These are phyloP conservation scores for Fonsecaea multimorphosa DNA, from an alignment of 2,329 filamentous ascomycete genomes.

Conservation along the genomic window DNA sequence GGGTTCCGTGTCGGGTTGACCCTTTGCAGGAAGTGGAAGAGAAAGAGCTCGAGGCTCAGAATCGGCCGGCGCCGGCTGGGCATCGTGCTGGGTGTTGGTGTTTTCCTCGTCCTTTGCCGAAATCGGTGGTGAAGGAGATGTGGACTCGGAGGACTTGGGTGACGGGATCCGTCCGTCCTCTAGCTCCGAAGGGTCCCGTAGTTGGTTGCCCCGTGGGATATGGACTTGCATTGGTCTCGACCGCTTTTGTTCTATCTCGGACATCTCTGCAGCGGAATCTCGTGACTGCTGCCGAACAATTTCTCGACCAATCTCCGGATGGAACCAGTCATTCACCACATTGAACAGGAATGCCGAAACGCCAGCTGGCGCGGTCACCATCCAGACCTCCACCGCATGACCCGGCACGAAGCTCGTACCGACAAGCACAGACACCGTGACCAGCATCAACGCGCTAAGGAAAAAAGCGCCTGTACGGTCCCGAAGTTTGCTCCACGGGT, in stretches of 20 bases:
- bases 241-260: constrained; percentile 9
- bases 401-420: constrained; percentile 40
- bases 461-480: constrained; percentile 37
- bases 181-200: neutral
- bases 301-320: constrained; percentile 11
- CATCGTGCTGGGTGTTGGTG: neutral
- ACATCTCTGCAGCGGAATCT: constrained; percentile 30
- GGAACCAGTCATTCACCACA: constrained; percentile 34
- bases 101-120: constrained; percentile 7
- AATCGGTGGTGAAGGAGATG: constrained; percentile 8
- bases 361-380: constrained; percentile 39
- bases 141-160: neutral
- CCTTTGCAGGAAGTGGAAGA: neutral
- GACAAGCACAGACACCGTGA: constrained; percentile 39
- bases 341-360: constrained; percentile 38
- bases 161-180: neutral
- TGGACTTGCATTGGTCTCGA: neutral
- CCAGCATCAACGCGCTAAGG: constrained; percentile 37
- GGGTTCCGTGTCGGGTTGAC: neutral
- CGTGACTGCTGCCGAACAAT: constrained; percentile 14
- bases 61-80: neutral
- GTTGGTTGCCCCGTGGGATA: neutral
- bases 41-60: neutral
- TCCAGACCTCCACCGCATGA: constrained; percentile 39
- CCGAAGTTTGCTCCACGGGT: constrained; percentile 39